Conservation (phyloP, 139 green algal genomes). For the Chlorella vulgaris region DNA sequence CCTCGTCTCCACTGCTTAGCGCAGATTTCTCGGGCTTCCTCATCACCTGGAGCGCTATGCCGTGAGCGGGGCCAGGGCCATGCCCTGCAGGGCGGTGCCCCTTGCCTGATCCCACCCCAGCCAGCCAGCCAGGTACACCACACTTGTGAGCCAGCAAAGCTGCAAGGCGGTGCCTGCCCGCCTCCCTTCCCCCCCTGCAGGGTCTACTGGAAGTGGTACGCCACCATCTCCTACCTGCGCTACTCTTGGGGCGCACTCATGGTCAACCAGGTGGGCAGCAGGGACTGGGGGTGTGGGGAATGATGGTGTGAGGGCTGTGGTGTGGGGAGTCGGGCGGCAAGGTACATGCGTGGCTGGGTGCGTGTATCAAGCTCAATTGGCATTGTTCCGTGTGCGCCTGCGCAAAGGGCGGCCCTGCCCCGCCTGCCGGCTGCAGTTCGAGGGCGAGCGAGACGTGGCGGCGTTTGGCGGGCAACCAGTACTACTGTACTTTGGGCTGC, state of each 20-base stretch:
- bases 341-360: no score
- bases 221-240: constrained; percentile 32
- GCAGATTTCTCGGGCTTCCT: constrained; percentile 40
- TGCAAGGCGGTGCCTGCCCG: neutral
- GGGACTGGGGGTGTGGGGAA: neutral
- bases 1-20: no score
- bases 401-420: neutral
- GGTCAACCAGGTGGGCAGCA: constrained; percentile 50
- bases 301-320: neutral
- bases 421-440: neutral
- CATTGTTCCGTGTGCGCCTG: neutral
- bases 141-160: neutral
- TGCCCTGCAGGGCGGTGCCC: no score
- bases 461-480: neutral
- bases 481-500: constrained; percentile 9
- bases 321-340: neutral
- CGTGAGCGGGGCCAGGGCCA: no score
- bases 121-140: no score
- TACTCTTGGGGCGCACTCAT: constrained; percentile 38
- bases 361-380: no score
- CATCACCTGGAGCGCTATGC: constrained; percentile 56
- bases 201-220: constrained; percentile 63
- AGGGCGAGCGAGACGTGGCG: neutral
- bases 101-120: neutral
- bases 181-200: neutral